A percentile compares a stretch with the other conserved stretches of the same genome.
Evolutionary conservation across 179 eudicot genomes (phyloP).

Genomic region (Heliamphora pulchella): DNA sequence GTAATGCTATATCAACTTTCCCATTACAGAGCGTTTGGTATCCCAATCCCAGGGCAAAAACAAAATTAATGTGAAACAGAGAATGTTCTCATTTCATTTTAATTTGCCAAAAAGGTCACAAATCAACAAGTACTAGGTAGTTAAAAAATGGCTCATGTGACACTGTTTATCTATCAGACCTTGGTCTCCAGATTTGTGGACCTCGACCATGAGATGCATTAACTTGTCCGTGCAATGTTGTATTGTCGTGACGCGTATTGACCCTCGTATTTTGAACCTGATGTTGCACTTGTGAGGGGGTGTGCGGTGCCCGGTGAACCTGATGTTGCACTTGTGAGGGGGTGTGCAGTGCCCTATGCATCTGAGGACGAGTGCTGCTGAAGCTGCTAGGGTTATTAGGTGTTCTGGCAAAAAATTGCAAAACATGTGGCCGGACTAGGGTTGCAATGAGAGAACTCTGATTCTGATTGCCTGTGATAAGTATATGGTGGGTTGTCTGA

Average conservation of each 20-base stretch:
- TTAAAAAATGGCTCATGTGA: not conserved
- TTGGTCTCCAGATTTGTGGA: slow-evolving; percentile 44
- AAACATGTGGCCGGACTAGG: slow-evolving; percentile 43
- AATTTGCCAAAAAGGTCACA: not conserved
- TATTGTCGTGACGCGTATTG: slow-evolving; percentile 20
- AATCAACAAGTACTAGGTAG: not conserved
- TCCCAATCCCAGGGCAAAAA: too few relatives aligned
- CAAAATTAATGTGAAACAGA: too few relatives aligned
- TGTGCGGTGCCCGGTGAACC: slow-evolving; percentile 15
- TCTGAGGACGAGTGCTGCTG: slow-evolving; percentile 23
- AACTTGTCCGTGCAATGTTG: slow-evolving; percentile 16
- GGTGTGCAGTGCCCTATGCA: slow-evolving; percentile 17
- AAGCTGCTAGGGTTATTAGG: slow-evolving; percentile 17
- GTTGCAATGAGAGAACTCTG: slow-evolving; percentile 29
- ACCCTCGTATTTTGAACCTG: slow-evolving; percentile 26
- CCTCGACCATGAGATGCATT: slow-evolving; percentile 32
- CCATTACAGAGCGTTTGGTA: too few relatives aligned
- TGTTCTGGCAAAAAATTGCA: slow-evolving; percentile 27
- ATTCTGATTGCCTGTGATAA: slow-evolving; percentile 35
- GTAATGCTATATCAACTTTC: too few relatives aligned
- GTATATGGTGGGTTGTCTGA: slow-evolving; percentile 34
- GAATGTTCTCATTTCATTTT: not conserved
- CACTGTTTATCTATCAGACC: slow-evolving; percentile 9
- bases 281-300: slow-evolving; percentile 21
- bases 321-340: slow-evolving; percentile 8